Conservation (phyloP, 352 stramenopile species). For the Aphanomyces euteiches region DNA sequence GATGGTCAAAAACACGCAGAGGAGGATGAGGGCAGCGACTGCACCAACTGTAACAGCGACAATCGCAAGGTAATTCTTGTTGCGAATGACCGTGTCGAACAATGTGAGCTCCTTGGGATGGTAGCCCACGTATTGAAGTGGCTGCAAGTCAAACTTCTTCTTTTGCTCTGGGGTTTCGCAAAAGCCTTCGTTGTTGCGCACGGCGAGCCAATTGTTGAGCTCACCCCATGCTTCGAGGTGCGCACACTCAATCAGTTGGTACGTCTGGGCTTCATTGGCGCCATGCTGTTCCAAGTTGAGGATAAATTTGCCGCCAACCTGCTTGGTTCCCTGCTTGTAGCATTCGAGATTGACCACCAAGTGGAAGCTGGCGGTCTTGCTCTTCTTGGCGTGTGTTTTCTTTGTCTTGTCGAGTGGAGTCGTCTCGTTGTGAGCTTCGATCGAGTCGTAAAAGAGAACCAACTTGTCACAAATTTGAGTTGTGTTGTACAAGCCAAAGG, state of each 20-base stretch:
- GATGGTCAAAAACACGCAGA: background rate
- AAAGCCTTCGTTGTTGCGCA: conserved; percentile 27
- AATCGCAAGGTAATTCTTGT: conserved; percentile 27
- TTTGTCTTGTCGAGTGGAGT: background rate
- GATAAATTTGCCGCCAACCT: conserved; percentile 25
- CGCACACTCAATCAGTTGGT: conserved; percentile 18
- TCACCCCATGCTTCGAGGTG: conserved; percentile 23
- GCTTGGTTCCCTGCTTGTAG: background rate
- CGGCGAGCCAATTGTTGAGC: conserved; percentile 21
- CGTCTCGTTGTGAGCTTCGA: conserved; percentile 22
- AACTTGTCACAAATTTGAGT: conserved; percentile 25
- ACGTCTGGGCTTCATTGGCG: conserved; percentile 16
- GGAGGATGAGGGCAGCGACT: background rate
- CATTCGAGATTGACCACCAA: conserved; percentile 22
- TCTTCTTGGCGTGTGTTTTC: conserved; percentile 7
- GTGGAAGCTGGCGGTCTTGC: background rate
- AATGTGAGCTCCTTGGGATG: conserved; percentile 17
- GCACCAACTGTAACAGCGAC: conserved; percentile 4
- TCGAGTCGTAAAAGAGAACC: conserved; percentile 25
- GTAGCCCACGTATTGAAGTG: conserved; percentile 20
- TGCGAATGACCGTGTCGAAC: conserved; percentile 20
- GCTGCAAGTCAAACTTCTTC: conserved; percentile 23
- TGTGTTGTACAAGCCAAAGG: conserved; percentile 26
- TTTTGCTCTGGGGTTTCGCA: conserved; percentile 24
- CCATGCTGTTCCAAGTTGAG: conserved; percentile 26